These are phyloP conservation scores for Colletotrichum magnum DNA, from an alignment of 2,329 filamentous ascomycete species.

Conservation along the genomic window DNA sequence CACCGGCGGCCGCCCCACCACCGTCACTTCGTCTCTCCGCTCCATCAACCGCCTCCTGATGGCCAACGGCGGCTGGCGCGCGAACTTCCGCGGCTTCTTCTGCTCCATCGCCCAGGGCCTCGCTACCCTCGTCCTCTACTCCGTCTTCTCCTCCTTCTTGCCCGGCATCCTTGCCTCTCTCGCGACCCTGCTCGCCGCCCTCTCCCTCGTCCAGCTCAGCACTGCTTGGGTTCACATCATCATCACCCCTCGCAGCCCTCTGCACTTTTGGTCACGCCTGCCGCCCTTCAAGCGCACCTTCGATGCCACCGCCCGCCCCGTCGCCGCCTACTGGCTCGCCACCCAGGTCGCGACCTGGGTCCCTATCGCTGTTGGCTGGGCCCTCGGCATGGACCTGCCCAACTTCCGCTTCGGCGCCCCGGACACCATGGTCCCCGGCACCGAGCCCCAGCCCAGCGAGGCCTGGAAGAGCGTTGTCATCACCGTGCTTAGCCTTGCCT, in stretches of 20 bases:
- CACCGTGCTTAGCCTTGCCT: constrained; percentile 59
- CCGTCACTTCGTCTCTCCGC: constrained; percentile 66
- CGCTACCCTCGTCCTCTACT: constrained; percentile 54
- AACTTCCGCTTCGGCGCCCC: constrained; percentile 54
- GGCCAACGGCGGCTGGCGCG: constrained; percentile 73
- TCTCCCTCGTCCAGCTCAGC: constrained; percentile 77
- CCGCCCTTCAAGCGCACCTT: constrained; percentile 75
- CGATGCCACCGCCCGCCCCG: constrained; percentile 78
- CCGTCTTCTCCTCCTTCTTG: constrained; percentile 60
- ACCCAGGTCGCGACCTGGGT: constrained; percentile 64
- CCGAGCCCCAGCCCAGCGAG: constrained; percentile 53
- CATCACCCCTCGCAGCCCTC: constrained; percentile 77
- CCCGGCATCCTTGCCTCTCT: constrained; percentile 62
- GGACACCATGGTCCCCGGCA: constrained; percentile 50
- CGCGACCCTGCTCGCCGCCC: constrained; percentile 68
- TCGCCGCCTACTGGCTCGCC: constrained; percentile 73
- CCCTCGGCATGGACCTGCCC: constrained; percentile 60
- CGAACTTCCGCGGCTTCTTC: constrained; percentile 78
- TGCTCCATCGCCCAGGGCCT: constrained; percentile 60
- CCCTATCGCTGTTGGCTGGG: constrained; percentile 53
- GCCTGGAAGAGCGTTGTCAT: constrained; percentile 64
- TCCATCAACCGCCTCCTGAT: constrained; percentile 69
- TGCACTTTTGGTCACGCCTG: constrained; percentile 78
- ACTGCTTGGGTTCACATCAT: constrained; percentile 90
- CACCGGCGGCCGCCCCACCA: constrained; percentile 51